Conservation (phyloP, 805 yeast species). For the Lipomyces sp. region DNA sequence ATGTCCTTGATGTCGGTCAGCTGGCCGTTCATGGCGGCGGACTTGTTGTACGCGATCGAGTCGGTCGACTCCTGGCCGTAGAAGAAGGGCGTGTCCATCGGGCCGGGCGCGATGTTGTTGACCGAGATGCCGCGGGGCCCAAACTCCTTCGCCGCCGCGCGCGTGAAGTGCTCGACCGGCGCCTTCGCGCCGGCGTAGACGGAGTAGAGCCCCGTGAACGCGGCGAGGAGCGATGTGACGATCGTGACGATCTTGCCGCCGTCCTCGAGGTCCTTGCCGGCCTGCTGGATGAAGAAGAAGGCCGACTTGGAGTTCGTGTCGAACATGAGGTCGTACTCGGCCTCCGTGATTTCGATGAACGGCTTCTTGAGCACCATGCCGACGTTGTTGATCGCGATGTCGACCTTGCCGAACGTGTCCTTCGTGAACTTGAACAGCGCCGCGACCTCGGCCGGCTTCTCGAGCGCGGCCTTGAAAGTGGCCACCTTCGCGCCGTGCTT, state of each 20-base stretch:
- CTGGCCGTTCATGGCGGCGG: constrained; percentile 48
- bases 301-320: constrained; percentile 56
- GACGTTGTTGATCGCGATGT: constrained; percentile 64
- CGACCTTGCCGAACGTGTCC: constrained; percentile 48
- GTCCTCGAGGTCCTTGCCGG: constrained; percentile 50
- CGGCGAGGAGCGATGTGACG: constrained; percentile 65
- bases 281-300: constrained; percentile 58
- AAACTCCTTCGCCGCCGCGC: constrained; percentile 74
- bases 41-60: constrained; percentile 54
- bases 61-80: constrained; percentile 57
- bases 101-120: constrained; percentile 73
- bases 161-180: constrained; percentile 65
- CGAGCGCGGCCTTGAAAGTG: constrained; percentile 45
- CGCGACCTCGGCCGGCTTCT: constrained; percentile 43
- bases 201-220: constrained; percentile 59
- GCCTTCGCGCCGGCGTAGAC: constrained; percentile 76
- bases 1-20: constrained; percentile 59
- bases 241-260: constrained; percentile 55
- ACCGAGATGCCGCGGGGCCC: constrained; percentile 65
- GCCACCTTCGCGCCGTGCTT: constrained; percentile 45
- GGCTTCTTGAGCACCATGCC: constrained; percentile 67
- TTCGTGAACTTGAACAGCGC: constrained; percentile 49
- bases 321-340: constrained; percentile 56
- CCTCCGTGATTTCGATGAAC: constrained; percentile 49
- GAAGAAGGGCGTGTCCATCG: constrained; percentile 67